Evolutionary conservation across 148 eudicot species (phyloP).

Genomic region (Rhododendron vialii): DNA sequence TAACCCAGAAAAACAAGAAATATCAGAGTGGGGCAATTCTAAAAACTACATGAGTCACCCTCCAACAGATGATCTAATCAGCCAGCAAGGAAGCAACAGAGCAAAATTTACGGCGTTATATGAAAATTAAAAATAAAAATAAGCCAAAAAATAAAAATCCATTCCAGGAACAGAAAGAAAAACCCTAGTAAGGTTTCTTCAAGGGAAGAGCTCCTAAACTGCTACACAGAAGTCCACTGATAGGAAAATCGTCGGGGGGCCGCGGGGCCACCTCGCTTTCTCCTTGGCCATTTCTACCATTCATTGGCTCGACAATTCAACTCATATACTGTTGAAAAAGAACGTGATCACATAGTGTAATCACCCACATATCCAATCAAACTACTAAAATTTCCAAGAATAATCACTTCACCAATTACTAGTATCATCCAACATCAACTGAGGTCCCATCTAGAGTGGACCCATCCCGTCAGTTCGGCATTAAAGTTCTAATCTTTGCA

Average conservation of each 20-base stretch:
- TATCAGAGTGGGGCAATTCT: not conserved
- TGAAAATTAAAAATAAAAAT: not conserved
- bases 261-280: not conserved
- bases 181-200: not conserved
- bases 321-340: no score
- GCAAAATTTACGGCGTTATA: not conserved
- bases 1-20: not conserved
- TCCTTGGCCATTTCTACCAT: not conserved
- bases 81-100: not conserved
- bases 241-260: not conserved
- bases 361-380: not conserved
- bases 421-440: not conserved
- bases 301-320: not conserved
- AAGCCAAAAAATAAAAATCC: not conserved
- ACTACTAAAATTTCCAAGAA: not conserved
- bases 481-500: not conserved
- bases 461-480: not conserved
- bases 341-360: not conserved
- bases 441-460: not conserved
- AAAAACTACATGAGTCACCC: not conserved
- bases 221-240: not conserved
- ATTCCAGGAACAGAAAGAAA: not conserved
- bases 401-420: not conserved
- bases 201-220: not conserved
- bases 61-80: not conserved